Conservation (phyloP, 805 yeast species). For the Saccharomycopsis malanga region DNA sequence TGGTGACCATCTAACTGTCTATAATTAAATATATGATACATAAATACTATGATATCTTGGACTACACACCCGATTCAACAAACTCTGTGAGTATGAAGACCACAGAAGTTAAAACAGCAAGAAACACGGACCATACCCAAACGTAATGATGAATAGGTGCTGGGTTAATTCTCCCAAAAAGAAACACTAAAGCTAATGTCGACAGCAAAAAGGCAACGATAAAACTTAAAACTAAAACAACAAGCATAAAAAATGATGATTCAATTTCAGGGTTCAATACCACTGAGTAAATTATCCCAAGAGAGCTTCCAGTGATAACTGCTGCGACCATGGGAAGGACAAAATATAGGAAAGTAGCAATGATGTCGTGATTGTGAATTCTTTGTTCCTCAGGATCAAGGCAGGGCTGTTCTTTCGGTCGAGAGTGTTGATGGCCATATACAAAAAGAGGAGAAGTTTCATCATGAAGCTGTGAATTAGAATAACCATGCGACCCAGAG, state of each 20-base stretch:
- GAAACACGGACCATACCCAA: slow-evolving; percentile 16
- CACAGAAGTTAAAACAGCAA: slow-evolving; percentile 5
- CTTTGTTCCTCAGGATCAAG: slow-evolving; percentile 14
- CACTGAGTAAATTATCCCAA: slow-evolving; percentile 17
- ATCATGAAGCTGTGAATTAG: not conserved
- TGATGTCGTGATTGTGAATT: slow-evolving; percentile 17
- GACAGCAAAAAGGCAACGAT: slow-evolving; percentile 10
- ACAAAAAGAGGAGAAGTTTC: not conserved
- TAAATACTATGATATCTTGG: not conserved
- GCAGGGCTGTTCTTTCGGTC: not conserved
- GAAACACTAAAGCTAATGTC: slow-evolving; percentile 6
- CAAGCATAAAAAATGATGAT: slow-evolving; percentile 6
- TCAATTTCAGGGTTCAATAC: slow-evolving; percentile 12
- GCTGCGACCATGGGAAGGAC: slow-evolving; percentile 14
- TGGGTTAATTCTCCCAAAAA: slow-evolving; percentile 11
- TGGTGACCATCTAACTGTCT: too few relatives aligned
- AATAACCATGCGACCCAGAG: not conserved
- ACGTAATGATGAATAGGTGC: slow-evolving; percentile 19
- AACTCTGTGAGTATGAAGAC: slow-evolving; percentile 5
- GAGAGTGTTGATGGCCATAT: not conserved
- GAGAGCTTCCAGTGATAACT: slow-evolving; percentile 13
- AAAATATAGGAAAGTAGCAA: slow-evolving; percentile 20
- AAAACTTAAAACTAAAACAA: slow-evolving; percentile 3
- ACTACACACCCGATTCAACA: not conserved
- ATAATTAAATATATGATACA: too few relatives aligned